Base-by-base conservation (phyloP, 805 yeast species). In the Yarrowia porcina region DNA sequence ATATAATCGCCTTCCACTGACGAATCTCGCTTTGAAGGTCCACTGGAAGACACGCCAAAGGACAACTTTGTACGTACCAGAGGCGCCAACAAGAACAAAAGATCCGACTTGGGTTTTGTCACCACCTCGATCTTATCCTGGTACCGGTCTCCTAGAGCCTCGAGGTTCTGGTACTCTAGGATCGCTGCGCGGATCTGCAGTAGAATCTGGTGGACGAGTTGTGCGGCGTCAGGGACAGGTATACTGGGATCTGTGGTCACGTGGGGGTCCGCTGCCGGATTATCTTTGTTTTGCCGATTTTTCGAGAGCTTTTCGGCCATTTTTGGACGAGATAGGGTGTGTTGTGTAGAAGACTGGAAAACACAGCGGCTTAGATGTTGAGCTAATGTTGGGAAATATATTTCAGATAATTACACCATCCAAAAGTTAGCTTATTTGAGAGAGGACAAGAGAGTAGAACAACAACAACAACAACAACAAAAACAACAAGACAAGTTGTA, bases 161-260 rank as follows among this genome's bases (percentile, higher is more conserved):
- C 59, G 33, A 52, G 59, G 33, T 35, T 52, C 44, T 52, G 44
- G 27, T 52, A 52, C 30, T 52, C 59, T 28, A 52, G 59, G 42
- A 52, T 52, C 44, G 59, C 59, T 36, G 59, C 59, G 44, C 59
- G 59, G 44, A 52, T 52, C 42, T 52, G 59, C 44, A 36, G 13
- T 12, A 52, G 25, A 11, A 27, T 52, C 18, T 52, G 44, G 25
- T 52, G 59, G 25, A 36, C 59, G 13, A 52, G 44, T 5, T 35
- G 59, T 17, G 59, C 44, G 25, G 44, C 42, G 44, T 52, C 59
- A 1, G 59, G 59, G 3, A n/a, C 12, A 4, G 44, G 35, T 4
- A 52, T 25, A 21, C 33, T 11, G 13, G 8, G 15, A 0, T 45
- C 36, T 45, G 36, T 5, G 52, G 35, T 11, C 23, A 17, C 18